Percentiles rank a stretch among this genome's conserved stretches.
Evolutionary conservation across 1,139 yeast genomes (phyloP).

Genomic region (Scheffersomyces insectosa): DNA sequence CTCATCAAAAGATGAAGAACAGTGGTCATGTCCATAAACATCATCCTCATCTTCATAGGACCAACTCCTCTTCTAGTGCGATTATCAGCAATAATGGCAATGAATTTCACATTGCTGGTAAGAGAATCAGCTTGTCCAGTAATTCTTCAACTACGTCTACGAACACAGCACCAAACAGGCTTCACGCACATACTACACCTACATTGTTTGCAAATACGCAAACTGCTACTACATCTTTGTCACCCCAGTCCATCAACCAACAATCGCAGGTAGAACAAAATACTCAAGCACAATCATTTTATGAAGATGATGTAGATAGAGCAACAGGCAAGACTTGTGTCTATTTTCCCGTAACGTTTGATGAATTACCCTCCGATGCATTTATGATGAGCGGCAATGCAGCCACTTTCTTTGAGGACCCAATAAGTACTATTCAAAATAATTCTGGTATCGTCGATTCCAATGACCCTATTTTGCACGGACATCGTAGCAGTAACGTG

Average conservation of each 20-base stretch:
- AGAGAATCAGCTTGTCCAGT: not conserved
- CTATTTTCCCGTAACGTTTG: constrained; percentile 5
- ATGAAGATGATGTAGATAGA: constrained; percentile 1
- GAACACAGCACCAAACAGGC: not conserved
- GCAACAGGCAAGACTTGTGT: constrained; percentile 2
- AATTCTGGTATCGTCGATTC: not conserved
- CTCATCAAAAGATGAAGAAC: constrained; percentile 25
- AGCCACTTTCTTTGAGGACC: not conserved
- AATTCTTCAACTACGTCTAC: not conserved
- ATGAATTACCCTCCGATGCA: constrained; percentile 6
- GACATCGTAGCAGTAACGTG: no score
- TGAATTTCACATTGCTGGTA: constrained; percentile 3
- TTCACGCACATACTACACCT: not conserved
- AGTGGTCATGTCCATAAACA: constrained; percentile 38
- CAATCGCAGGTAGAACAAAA: no score
- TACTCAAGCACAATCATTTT: not conserved
- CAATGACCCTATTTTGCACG: no score
- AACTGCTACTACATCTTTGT: constrained; percentile 1
- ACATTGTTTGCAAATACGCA: not conserved
- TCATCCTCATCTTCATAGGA: constrained; percentile 10
- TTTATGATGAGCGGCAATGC: constrained; percentile 3
- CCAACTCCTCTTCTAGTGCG: constrained; percentile 5
- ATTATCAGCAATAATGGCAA: constrained; percentile 8
- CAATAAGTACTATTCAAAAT: not conserved
- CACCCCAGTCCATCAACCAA: constrained; percentile 2